Base-by-base conservation (phyloP, 169 alveolate genomes). In the Cryptosporidium canis region DNA sequence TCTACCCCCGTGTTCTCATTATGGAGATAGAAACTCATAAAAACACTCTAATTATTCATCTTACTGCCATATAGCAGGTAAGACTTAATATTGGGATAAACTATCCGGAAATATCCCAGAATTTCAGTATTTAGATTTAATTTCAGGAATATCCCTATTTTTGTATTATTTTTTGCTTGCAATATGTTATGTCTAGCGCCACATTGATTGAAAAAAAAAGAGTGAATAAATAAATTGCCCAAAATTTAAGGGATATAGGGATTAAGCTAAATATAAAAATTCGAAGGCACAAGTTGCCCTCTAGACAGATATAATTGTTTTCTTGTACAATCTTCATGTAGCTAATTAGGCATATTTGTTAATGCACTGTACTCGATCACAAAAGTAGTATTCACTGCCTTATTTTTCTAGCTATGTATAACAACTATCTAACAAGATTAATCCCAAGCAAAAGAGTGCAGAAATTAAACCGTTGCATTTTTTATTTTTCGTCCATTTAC, bases 111-210 rank as follows among this genome's bases (percentile, higher is more conserved):
- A 61, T 61, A 61, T 35, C 45, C 68, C 68, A 61, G 31, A 61
- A 18, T 35, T 35, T 14, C n/a, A 61, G 68, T 61, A 12, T 61
- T 61, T 31, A 61, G 68, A 31, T 61, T 61, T 29, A n/a, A 2
- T 61, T 1, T 61, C 27, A 11, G 33, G 47, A 61, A 29, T 61
- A 35, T 61, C 47, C 63, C 47, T 31, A 16, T 45, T 31, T 41
- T 70, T 70, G 84, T 70, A 47, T 70, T 70, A 21, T 70, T 70
- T 70, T 37, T 48, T 48, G 68, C 68, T 61, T 61, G 68, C 47
- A 70, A 48, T 48, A 70, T 70, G 84, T 70, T 70, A 45, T 55
- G 84, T 70, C 84, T 70, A 70, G 84, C 84, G 84, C 84, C 84
- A 70, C 84, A 70, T 70, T 44, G 24, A 65, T 29, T 39, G 6